Percentiles rank a stretch among this genome's conserved stretches.
Conservation (phyloP, 1,284 basidiomycete species). For the Melanopsichium pennsylvanicum region DNA sequence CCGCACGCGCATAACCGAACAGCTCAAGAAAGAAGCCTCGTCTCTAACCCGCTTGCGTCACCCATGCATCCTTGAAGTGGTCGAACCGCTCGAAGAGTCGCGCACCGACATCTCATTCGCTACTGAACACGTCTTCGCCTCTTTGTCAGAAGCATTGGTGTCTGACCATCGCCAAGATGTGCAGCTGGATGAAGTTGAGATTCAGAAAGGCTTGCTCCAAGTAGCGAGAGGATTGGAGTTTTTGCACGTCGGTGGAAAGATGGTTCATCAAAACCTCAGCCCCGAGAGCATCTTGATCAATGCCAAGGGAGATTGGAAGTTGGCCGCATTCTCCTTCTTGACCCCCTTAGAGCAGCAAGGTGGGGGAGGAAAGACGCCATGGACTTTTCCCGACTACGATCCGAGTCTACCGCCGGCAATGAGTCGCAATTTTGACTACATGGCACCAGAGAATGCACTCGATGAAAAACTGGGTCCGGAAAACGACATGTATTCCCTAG, state of each 20-base stretch:
- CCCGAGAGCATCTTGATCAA: constrained; percentile 69
- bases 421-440: constrained; percentile 90
- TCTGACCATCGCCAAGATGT: constrained; percentile 40
- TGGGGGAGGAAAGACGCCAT: constrained; percentile 78
- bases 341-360: constrained; percentile 75
- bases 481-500: constrained; percentile 94
- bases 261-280: constrained; percentile 90
- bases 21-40: constrained; percentile 70
- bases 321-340: constrained; percentile 83
- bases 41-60: constrained; percentile 86
- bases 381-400: constrained; percentile 89
- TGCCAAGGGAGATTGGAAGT: constrained; percentile 93
- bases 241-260: constrained; percentile 84
- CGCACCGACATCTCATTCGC: constrained; percentile 84
- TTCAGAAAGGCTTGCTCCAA: constrained; percentile 95
- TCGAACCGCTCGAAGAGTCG: constrained; percentile 96
- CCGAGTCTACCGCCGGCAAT: constrained; percentile 79
- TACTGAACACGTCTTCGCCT: constrained; percentile 74
- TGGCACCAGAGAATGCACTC: constrained; percentile 92
- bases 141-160: constrained; percentile 37
- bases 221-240: constrained; percentile 92
- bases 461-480: constrained; percentile 82
- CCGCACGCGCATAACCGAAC: constrained; percentile 46
- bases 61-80: constrained; percentile 96
- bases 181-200: constrained; percentile 71